Evolutionary conservation across 306 rosid species (phyloP), one percentile per base, ranked within the genome.

Genomic region (Casuarina glauca): DNA sequence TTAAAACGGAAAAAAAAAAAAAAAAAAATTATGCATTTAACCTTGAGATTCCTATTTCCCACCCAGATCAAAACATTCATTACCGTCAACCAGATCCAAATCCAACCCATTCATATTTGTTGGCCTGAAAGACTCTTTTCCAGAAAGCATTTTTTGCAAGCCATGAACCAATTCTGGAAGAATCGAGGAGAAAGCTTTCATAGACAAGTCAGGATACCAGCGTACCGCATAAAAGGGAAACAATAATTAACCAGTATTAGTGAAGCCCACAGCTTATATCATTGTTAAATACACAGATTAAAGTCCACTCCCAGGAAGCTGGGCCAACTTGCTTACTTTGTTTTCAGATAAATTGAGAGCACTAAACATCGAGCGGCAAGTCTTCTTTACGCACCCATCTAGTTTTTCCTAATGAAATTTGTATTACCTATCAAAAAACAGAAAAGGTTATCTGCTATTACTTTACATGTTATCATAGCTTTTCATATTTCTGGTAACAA

Each of bases 131-230:
- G 97, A 88, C 78, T 91, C 99, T 81, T 93, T 93, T 74, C 84
- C 76, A 81, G 99, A 96, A 17, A 96, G 89, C 98, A 96, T 91
- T 89, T 92, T 87, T 82, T 91, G 93, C 90, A 96, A 85, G 81
- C 93, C 98, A 81, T 89, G 88, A 85, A 93, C 94, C 57, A 96
- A 85, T 77, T 96, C 98, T 26, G 86, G 67, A 35, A 98, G 98
- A 82, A 96, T 87, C 26, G 93, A 78, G 70, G 98, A 90, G 85
- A 96, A 96, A 44, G 96, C 90, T 71, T 90, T 98, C 74, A 85
- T 90, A 77, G 98, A 88, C 86, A 96, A 86, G 91, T 96, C 89
- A 96, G 80, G 76, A 97, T 93, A 87, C 93, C 93, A 89, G 78
- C 88, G 89, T 88, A 90, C 99, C 93, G 91, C 91, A 88, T 50